Conservation (phyloP, 352 stramenopile genomes). For the Phytophthora sansomeana region DNA sequence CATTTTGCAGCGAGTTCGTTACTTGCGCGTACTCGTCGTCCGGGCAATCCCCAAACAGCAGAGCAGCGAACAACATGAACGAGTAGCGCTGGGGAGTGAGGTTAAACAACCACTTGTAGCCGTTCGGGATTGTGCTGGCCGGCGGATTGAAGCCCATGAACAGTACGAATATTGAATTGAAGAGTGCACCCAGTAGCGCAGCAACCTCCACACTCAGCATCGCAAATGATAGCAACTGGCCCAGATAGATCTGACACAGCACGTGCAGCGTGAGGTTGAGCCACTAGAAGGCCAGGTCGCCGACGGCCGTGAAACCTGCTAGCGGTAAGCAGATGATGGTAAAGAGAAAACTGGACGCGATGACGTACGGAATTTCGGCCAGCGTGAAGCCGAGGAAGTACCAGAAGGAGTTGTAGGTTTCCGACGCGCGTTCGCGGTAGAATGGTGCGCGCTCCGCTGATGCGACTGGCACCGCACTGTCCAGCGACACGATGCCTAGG, state of each 20-base stretch:
- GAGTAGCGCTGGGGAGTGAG: conserved; percentile 48
- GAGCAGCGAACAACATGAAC: conserved; percentile 34
- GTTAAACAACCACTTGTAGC: conserved; percentile 48
- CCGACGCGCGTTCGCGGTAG: conserved; percentile 84
- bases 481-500: conserved; percentile 74
- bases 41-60: conserved; percentile 40
- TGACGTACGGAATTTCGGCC: conserved; percentile 67
- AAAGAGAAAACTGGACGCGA: conserved; percentile 42
- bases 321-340: conserved; percentile 45
- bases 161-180: conserved; percentile 60
- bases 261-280: conserved; percentile 44
- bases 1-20: conserved; percentile 21
- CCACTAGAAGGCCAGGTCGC: conserved; percentile 40
- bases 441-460: conserved; percentile 85
- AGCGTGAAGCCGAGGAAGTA: conserved; percentile 76
- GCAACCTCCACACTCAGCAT: conserved; percentile 49
- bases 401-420: conserved; percentile 79
- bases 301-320: conserved; percentile 37
- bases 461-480: conserved; percentile 74
- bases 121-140: conserved; percentile 33
- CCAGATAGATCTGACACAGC: conserved; percentile 52
- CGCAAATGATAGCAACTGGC: conserved; percentile 43
- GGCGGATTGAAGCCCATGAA: conserved; percentile 65
- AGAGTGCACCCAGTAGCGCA: conserved; percentile 41
- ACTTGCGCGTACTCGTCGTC: conserved; percentile 35